phyloP scores from a whole-genome alignment of 495 filamentous ascomycete genomes.

The Tuber microsphaerosporum region DNA sequence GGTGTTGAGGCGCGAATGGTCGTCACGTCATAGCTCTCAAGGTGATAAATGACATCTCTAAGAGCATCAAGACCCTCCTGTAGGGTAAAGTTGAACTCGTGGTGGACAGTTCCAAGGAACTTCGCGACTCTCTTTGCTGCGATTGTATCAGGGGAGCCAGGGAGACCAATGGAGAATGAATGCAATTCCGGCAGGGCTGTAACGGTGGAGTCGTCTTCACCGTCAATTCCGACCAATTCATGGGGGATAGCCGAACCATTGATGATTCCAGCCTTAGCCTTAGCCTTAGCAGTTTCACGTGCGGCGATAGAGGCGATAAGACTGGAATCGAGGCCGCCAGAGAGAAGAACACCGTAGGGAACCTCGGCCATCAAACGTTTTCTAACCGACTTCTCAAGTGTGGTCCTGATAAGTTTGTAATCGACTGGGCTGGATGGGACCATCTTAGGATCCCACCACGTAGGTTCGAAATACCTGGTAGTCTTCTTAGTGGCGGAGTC shows the following conservation, averaged over 20 bases:
- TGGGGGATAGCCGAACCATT: slow-evolving; percentile 48
- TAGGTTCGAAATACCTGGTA: slow-evolving; percentile 80
- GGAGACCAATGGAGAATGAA: slow-evolving; percentile 95
- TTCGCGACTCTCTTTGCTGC: slow-evolving; percentile 85
- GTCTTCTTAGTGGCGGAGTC: slow-evolving; percentile 78
- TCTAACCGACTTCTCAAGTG: slow-evolving; percentile 82
- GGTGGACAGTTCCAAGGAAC: slow-evolving; percentile 94
- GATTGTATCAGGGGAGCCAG: slow-evolving; percentile 78
- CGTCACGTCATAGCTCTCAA: slow-evolving; percentile 96
- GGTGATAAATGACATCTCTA: slow-evolving; percentile 92
- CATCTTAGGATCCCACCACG: slow-evolving; percentile 79
- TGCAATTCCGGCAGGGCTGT: slow-evolving; percentile 89
- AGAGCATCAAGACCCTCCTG: slow-evolving; percentile 94
- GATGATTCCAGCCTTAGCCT: slow-evolving; percentile 51
- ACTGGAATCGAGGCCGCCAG: slow-evolving; percentile 91
- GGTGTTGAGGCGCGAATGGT: slow-evolving; percentile 97
- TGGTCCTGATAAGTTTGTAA: slow-evolving; percentile 68
- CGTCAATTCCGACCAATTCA: slow-evolving; percentile 84
- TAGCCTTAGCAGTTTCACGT: slow-evolving; percentile 73
- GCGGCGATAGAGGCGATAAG: slow-evolving; percentile 93
- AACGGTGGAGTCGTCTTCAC: slow-evolving; percentile 81
- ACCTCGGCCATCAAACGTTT: slow-evolving; percentile 99
- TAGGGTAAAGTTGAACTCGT: slow-evolving; percentile 95
- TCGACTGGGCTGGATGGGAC: slow-evolving; percentile 74
- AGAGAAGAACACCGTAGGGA: slow-evolving; percentile 90